Evolutionary conservation across 2,329 filamentous ascomycete genomes (phyloP).

Genomic region (Diaporthe batatas): DNA sequence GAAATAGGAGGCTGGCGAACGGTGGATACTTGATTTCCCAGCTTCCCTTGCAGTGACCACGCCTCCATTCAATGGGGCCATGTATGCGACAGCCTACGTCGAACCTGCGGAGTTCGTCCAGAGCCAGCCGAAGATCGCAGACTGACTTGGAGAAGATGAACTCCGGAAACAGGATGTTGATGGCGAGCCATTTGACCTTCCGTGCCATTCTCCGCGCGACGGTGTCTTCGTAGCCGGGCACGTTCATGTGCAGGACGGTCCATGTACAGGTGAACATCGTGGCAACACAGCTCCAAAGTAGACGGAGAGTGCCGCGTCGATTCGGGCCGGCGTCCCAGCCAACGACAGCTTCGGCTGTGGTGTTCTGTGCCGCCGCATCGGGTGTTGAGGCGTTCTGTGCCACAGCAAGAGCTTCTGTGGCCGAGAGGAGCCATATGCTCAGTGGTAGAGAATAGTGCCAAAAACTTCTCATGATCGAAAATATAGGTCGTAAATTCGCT

Average conservation of each 20-base stretch:
- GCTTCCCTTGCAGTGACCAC: not conserved
- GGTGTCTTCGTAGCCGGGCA: constrained; percentile 1
- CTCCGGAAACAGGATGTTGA: not conserved
- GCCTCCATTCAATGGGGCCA: not conserved
- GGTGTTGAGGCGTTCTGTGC: not conserved
- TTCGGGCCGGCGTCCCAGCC: not conserved
- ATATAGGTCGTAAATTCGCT: not conserved
- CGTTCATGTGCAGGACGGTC: constrained; percentile 27
- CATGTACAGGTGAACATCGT: constrained; percentile 28
- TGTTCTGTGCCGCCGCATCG: not conserved
- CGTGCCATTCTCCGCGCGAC: not conserved
- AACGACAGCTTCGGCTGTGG: not conserved
- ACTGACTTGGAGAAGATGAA: constrained; percentile 7
- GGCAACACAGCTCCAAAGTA: constrained; percentile 6
- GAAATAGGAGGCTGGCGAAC: not conserved
- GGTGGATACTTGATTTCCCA: constrained; percentile 3
- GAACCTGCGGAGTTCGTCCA: not conserved
- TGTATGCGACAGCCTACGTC: not conserved
- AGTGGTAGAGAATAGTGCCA: no score
- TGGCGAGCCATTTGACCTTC: not conserved
- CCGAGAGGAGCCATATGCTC: not conserved
- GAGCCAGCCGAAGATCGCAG: not conserved
- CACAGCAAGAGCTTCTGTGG: not conserved
- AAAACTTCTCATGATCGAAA: not conserved
- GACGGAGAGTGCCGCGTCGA: not conserved